Conservation (phyloP, 805 yeast genomes). For the Tetrapisispora phaffii region DNA sequence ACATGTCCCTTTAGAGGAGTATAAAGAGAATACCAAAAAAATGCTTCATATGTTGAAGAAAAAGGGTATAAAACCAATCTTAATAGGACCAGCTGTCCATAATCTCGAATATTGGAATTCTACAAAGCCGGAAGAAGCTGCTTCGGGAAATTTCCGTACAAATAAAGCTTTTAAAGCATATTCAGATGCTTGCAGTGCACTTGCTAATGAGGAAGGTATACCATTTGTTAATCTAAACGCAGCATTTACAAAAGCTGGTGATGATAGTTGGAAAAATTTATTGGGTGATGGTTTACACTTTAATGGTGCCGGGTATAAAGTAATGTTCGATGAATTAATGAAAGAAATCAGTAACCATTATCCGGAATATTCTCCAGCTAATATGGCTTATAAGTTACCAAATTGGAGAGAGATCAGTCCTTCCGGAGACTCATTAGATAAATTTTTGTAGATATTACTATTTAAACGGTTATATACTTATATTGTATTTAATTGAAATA, state of each 20-base stretch:
- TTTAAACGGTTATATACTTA: no score
- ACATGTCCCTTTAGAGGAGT: slow-evolving; percentile 44
- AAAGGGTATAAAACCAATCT: slow-evolving; percentile 40
- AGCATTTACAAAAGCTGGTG: slow-evolving; percentile 31
- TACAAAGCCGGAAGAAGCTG: slow-evolving; percentile 25
- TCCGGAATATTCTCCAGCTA: slow-evolving; percentile 41
- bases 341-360: slow-evolving; percentile 32
- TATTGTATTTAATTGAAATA: no score
- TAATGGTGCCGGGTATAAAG: slow-evolving; percentile 42
- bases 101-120: slow-evolving; percentile 37
- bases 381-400: slow-evolving; percentile 31
- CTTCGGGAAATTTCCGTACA: slow-evolving; percentile 36
- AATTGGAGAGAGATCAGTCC: slow-evolving; percentile 32
- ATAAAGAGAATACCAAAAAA: slow-evolving; percentile 35
- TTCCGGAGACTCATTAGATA: slow-evolving; percentile 17
- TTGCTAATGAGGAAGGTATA: slow-evolving; percentile 37
- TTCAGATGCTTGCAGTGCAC: slow-evolving; percentile 37
- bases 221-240: slow-evolving; percentile 52
- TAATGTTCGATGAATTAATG: slow-evolving; percentile 38
- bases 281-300: slow-evolving; percentile 54
- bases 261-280: slow-evolving; percentile 34
- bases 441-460: neutral
- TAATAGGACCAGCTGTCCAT: slow-evolving; percentile 56
- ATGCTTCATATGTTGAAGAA: slow-evolving; percentile 35
- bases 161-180: slow-evolving; percentile 40